These are phyloP conservation scores for Zymoseptoria ardabiliae DNA, from an alignment of 2,329 filamentous ascomycete genomes.

Conservation along the genomic window DNA sequence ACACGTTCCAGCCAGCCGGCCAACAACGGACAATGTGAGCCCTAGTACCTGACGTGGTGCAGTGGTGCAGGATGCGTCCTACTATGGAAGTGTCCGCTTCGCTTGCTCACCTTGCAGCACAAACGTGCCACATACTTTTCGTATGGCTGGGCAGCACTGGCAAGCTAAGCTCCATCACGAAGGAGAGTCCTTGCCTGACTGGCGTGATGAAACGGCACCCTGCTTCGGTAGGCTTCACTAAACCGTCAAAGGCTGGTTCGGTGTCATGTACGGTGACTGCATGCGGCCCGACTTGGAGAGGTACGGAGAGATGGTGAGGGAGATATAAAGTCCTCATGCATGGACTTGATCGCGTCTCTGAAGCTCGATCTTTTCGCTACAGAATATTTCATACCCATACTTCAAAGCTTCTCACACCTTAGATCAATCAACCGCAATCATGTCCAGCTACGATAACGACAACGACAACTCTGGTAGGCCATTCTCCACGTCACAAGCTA, in stretches of 20 bases:
- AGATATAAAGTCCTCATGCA: background rate
- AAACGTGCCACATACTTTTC: background rate
- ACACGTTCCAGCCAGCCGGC: background rate
- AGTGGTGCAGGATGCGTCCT: background rate
- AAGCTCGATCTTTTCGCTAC: background rate
- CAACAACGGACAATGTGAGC: background rate
- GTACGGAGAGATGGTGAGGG: background rate
- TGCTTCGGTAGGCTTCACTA: background rate
- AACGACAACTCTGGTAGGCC: constrained; percentile 5
- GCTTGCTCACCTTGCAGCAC: background rate
- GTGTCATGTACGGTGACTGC: background rate
- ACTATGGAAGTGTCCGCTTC: background rate
- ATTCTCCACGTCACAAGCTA: background rate
- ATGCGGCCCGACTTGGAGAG: background rate
- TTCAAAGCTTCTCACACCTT: background rate
- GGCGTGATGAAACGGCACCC: background rate
- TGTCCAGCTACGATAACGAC: constrained; percentile 11
- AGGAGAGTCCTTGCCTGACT: background rate
- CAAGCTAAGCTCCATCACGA: background rate
- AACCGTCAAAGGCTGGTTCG: background rate
- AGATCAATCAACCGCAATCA: constrained; percentile 5
- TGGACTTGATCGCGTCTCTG: background rate
- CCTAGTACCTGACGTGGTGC: background rate
- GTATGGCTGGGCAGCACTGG: background rate
- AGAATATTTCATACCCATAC: background rate